A percentile compares a stretch with the other conserved stretches of the same genome.
Evolutionary conservation across 2,329 filamentous ascomycete genomes (phyloP).

Genomic region (Exophiala bonariae): DNA sequence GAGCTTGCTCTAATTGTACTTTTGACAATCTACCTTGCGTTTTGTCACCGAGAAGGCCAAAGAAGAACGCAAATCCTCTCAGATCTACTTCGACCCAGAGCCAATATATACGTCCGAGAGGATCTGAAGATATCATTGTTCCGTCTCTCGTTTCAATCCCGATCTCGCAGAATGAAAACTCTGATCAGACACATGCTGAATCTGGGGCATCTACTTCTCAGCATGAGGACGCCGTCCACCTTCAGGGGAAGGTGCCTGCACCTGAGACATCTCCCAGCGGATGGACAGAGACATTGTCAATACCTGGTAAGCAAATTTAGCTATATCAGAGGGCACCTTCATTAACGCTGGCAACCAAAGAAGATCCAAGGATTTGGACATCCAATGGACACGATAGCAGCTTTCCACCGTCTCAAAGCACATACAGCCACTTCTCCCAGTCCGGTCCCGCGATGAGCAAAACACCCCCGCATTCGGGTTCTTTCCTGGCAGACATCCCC

Average conservation of each 20-base stretch:
- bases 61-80: neutral
- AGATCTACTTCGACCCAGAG: neutral
- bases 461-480: neutral
- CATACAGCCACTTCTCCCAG: neutral
- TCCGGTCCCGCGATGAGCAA: neutral
- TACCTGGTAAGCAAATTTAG: neutral
- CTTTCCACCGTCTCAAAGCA: neutral
- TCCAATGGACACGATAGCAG: neutral
- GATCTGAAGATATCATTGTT: neutral
- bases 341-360: neutral
- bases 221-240: neutral
- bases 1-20: slow-evolving; percentile 11
- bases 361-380: neutral
- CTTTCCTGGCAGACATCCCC: neutral
- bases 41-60: slow-evolving; percentile 2
- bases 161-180: neutral
- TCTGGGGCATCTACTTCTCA: neutral
- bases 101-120: neutral
- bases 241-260: neutral
- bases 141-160: neutral
- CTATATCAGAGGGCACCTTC: neutral
- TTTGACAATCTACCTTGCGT: slow-evolving; percentile 13
- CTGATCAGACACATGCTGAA: neutral
- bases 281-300: neutral
- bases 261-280: neutral